A percentile compares a stretch with the other conserved stretches of the same genome.
These are phyloP conservation scores for Acanthamoeba polyphaga DNA, from an alignment of 208 protist species.

Conservation along the genomic window DNA sequence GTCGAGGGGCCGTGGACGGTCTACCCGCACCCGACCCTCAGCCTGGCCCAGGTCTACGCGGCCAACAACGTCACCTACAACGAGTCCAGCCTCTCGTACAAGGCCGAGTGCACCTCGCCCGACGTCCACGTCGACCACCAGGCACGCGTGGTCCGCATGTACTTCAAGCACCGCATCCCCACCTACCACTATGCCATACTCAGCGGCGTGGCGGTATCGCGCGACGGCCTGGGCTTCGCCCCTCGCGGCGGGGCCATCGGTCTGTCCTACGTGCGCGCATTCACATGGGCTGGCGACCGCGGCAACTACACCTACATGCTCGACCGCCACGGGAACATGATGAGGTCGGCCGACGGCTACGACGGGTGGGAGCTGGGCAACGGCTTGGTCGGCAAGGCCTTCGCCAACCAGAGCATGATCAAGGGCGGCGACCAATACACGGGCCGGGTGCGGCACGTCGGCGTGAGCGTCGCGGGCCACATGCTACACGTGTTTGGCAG, in stretches of 20 bases:
- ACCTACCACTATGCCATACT: background rate
- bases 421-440: background rate
- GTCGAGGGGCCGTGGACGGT: background rate
- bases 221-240: background rate
- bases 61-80: background rate
- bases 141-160: background rate
- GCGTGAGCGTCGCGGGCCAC: background rate
- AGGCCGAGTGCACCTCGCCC: background rate
- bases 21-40: background rate
- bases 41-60: background rate
- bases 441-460: background rate
- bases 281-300: background rate
- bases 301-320: background rate
- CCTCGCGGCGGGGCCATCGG: background rate
- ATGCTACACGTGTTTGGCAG: background rate
- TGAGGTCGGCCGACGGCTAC: background rate
- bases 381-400: background rate
- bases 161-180: background rate
- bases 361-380: background rate
- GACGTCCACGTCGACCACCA: background rate
- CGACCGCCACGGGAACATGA: background rate
- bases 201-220: background rate
- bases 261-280: background rate
- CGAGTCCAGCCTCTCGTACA: background rate
- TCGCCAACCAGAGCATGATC: background rate